phyloP scores from a whole-genome alignment of 192 early-diverging fungal genomes.

The Umbelopsis isabellina region DNA sequence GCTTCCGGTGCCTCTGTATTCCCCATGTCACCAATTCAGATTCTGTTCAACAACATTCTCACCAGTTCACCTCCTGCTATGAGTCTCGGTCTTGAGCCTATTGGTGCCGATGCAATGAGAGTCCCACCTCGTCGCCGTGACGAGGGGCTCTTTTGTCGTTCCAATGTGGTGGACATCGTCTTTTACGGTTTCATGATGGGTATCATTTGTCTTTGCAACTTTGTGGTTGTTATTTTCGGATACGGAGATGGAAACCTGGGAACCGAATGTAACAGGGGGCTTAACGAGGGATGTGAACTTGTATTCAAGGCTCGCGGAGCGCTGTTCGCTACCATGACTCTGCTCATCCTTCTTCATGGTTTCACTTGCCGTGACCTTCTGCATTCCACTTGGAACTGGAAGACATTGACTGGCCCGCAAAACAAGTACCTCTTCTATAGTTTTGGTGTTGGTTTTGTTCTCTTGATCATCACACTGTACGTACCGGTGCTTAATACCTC shows the following conservation, averaged over 20 bases:
- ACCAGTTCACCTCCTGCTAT: slow-evolving; percentile 82
- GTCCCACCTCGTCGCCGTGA: slow-evolving; percentile 68
- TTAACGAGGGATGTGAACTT: slow-evolving; percentile 56
- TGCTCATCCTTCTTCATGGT: slow-evolving; percentile 72
- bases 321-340: slow-evolving; percentile 71
- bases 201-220: slow-evolving; percentile 63
- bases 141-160: slow-evolving; percentile 67
- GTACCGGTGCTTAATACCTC: slow-evolving; percentile 66
- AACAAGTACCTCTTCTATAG: slow-evolving; percentile 58
- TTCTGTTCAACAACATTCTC: slow-evolving; percentile 81
- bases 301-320: slow-evolving; percentile 75
- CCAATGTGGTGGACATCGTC: slow-evolving; percentile 67
- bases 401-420: slow-evolving; percentile 46
- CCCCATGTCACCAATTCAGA: slow-evolving; percentile 79
- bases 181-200: slow-evolving; percentile 73
- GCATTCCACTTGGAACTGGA: slow-evolving; percentile 60
- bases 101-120: slow-evolving; percentile 66
- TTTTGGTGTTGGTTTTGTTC: slow-evolving; percentile 49
- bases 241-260: slow-evolving; percentile 64
- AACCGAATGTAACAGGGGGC: slow-evolving; percentile 59
- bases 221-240: slow-evolving; percentile 64
- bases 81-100: slow-evolving; percentile 73
- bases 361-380: slow-evolving; percentile 76
- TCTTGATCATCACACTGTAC: slow-evolving; percentile 63
- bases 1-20: slow-evolving; percentile 60